A percentile compares a stretch with the other conserved stretches of the same genome.
These are phyloP conservation scores for Volutella citrinella DNA, from an alignment of 2,329 filamentous ascomycete species.

Conservation along the genomic window DNA sequence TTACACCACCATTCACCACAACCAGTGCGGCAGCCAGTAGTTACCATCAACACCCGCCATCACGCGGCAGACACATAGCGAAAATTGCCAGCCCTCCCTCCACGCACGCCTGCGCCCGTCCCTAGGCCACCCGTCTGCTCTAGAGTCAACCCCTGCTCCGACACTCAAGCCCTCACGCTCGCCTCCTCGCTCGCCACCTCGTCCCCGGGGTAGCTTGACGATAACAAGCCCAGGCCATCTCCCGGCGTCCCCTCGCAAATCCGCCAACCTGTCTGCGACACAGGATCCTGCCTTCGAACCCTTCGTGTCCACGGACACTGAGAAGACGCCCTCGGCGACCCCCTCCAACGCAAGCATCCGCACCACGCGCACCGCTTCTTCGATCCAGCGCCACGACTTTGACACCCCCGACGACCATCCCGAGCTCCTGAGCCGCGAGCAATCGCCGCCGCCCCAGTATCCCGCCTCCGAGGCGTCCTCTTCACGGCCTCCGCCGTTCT, in stretches of 20 bases:
- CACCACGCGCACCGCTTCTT: constrained; percentile 25
- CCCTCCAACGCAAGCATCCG: constrained; percentile 24
- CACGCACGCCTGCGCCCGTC: no score
- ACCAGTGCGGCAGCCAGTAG: not conserved
- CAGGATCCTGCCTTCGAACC: constrained; percentile 32
- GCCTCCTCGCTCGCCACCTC: not conserved
- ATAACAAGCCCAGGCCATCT: no score
- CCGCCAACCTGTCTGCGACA: constrained; percentile 38
- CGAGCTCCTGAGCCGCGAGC: constrained; percentile 31
- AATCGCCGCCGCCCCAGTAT: constrained; percentile 59
- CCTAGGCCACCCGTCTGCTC: no score
- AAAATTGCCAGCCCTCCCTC: no score
- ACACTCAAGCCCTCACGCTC: no score
- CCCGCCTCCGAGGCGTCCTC: constrained; percentile 53
- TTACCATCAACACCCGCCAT: constrained; percentile 9
- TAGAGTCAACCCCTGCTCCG: no score
- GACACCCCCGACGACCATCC: constrained; percentile 16
- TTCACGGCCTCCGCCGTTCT: constrained; percentile 57
- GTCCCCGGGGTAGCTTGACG: no score
- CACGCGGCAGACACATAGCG: constrained; percentile 20
- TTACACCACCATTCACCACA: constrained; percentile 4
- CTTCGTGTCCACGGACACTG: constrained; percentile 33
- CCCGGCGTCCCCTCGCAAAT: no score
- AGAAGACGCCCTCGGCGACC: constrained; percentile 28
- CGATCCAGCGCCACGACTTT: constrained; percentile 20